Evolutionary conservation across 306 rosid species (phyloP).

Genomic region (Acacia crassicarpa): DNA sequence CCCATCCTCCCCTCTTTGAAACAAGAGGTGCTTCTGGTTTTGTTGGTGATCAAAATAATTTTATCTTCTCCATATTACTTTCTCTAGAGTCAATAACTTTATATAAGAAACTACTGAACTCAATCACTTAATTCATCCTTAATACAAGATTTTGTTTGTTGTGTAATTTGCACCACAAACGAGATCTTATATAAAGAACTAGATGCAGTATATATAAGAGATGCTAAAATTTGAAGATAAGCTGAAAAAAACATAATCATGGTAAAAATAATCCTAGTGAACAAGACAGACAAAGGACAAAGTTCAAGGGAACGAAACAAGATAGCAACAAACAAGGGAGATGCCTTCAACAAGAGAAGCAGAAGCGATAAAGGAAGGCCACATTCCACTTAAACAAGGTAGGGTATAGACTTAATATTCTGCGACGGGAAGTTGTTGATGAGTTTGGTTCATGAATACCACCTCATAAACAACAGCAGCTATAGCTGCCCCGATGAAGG

Average conservation of each 20-base stretch:
- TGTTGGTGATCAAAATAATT: no score
- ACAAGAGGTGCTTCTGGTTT: not conserved
- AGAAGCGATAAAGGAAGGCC: constrained; percentile 30
- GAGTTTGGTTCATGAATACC: constrained; percentile 58
- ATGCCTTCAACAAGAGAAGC: constrained; percentile 16
- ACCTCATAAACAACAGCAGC: constrained; percentile 61
- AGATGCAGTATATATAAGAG: not conserved
- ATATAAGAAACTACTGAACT: no score
- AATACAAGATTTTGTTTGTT: no score
- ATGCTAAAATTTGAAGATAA: not conserved
- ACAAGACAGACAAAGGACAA: constrained; percentile 21
- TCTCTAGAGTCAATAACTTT: no score
- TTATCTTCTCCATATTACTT: no score
- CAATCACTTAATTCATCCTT: no score
- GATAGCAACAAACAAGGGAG: constrained; percentile 36
- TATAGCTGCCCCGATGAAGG: constrained; percentile 58
- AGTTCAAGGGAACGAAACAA: constrained; percentile 30
- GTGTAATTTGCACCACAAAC: no score
- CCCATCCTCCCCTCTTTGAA: not conserved
- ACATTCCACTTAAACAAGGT: constrained; percentile 4
- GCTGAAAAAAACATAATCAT: not conserved
- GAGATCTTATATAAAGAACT: no score
- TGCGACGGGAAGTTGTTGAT: constrained; percentile 56
- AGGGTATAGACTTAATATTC: constrained; percentile 38
- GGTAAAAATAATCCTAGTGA: constrained; percentile 28